Conservation (phyloP, 306 rosid species). For the Fragaria iinumae region DNA sequence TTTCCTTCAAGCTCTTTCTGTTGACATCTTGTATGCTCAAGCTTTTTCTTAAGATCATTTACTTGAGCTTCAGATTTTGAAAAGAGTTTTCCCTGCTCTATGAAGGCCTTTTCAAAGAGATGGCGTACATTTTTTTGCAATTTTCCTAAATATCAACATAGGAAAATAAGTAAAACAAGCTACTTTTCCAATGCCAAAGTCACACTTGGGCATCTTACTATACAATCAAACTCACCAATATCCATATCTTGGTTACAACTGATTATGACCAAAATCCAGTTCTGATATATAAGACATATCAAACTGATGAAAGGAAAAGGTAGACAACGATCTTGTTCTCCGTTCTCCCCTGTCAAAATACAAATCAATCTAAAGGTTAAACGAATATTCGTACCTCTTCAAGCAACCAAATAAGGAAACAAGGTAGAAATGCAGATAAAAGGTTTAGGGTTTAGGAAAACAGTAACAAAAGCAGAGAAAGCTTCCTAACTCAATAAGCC, state of each 20-base stretch:
- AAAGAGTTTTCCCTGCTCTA: slow-evolving; percentile 40
- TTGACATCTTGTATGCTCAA: neutral
- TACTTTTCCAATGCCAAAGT: neutral
- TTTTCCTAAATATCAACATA: slow-evolving; percentile 32
- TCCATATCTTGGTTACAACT: neutral
- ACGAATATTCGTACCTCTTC: neutral
- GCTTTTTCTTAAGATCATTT: neutral
- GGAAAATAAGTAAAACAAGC: neutral
- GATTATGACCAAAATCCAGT: neutral
- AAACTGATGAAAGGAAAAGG: neutral
- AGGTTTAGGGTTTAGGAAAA: neutral
- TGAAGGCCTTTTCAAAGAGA: slow-evolving; percentile 18
- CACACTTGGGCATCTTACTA: neutral
- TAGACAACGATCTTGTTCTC: neutral
- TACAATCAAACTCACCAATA: slow-evolving; percentile 11
- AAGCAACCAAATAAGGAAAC: too few relatives aligned
- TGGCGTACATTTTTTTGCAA: slow-evolving; percentile 37
- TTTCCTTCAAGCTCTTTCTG: neutral
- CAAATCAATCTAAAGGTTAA: neutral
- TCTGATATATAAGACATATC: neutral
- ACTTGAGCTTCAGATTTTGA: slow-evolving; percentile 7
- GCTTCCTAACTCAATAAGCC: neutral
- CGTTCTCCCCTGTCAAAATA: neutral
- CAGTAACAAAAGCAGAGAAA: neutral
- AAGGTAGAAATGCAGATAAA: too few relatives aligned